phyloP scores from a whole-genome alignment of 2,329 filamentous ascomycete species.

The Neofusicoccum kwambonambiense region DNA sequence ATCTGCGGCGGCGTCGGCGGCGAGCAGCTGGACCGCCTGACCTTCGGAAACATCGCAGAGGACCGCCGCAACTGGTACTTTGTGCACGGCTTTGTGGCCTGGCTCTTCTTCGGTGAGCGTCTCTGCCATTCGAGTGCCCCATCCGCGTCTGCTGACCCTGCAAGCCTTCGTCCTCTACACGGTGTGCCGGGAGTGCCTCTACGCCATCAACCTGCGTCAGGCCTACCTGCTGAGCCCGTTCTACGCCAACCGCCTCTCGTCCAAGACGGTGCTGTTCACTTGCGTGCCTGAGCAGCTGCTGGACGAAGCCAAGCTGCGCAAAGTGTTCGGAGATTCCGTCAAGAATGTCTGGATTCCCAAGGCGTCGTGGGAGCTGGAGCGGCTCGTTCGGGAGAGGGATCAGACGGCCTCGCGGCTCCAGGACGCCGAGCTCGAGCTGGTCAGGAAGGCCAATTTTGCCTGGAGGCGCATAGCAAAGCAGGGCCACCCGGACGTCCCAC shows the following conservation, averaged over 20 bases:
- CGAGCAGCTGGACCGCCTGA: constrained; percentile 71
- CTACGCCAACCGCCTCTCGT: constrained; percentile 82
- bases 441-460: not conserved
- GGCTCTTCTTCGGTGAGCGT: constrained; percentile 68
- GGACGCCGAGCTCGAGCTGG: not conserved
- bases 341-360: constrained; percentile 4
- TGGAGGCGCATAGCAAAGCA: not conserved
- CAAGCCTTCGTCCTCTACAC: constrained; percentile 78
- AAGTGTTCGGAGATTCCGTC: constrained; percentile 9
- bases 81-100: constrained; percentile 77
- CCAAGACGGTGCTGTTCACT: constrained; percentile 78
- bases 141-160: not conserved
- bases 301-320: constrained; percentile 13
- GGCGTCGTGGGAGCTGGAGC: constrained; percentile 9
- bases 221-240: constrained; percentile 84
- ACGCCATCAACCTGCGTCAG: constrained; percentile 88
- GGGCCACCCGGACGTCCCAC: not conserved
- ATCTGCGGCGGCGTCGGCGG: constrained; percentile 70
- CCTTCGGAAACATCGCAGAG: constrained; percentile 71
- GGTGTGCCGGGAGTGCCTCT: constrained; percentile 83
- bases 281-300: constrained; percentile 4
- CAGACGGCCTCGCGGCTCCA: constrained; percentile 8
- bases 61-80: constrained; percentile 65
- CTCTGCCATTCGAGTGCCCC: too few species aligned
- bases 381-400: constrained; percentile 3